These are phyloP conservation scores for Wickerhamiella allomyrinae DNA, from an alignment of 805 yeast species.

Conservation along the genomic window DNA sequence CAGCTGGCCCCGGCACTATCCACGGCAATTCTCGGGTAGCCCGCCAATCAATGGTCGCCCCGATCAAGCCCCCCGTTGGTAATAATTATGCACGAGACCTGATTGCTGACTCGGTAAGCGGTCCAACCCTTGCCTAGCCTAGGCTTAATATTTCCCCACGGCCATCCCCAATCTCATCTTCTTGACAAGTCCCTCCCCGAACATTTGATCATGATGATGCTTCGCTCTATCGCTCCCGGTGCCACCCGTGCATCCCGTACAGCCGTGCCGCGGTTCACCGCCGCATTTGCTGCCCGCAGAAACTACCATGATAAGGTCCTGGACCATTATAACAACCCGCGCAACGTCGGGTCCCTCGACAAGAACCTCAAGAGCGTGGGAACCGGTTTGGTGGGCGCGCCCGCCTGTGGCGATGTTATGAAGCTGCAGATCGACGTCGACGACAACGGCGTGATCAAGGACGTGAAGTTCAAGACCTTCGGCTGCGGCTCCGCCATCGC, in stretches of 20 bases:
- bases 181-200: neutral
- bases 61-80: too few relatives aligned
- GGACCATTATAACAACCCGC: conserved; percentile 91
- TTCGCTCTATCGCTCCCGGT: neutral
- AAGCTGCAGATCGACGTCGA: conserved; percentile 92
- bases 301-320: conserved; percentile 83
- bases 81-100: neutral
- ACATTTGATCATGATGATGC: neutral
- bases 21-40: too few relatives aligned
- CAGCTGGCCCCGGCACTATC: too few relatives aligned
- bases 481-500: conserved; percentile 99
- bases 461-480: conserved; percentile 94
- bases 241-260: neutral
- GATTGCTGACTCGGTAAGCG: neutral
- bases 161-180: neutral
- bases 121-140: neutral
- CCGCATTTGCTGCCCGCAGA: conserved; percentile 8
- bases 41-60: too few relatives aligned
- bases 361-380: conserved; percentile 68
- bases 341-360: conserved; percentile 90
- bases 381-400: conserved; percentile 96
- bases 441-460: conserved; percentile 77
- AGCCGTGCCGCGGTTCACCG: neutral
- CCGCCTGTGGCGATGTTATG: conserved; percentile 99
- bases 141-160: too few relatives aligned